Evolutionary conservation across 345 rosid genomes (phyloP), one percentile per base, ranked within the genome.

Genomic region (Moricandia moricandioides): DNA sequence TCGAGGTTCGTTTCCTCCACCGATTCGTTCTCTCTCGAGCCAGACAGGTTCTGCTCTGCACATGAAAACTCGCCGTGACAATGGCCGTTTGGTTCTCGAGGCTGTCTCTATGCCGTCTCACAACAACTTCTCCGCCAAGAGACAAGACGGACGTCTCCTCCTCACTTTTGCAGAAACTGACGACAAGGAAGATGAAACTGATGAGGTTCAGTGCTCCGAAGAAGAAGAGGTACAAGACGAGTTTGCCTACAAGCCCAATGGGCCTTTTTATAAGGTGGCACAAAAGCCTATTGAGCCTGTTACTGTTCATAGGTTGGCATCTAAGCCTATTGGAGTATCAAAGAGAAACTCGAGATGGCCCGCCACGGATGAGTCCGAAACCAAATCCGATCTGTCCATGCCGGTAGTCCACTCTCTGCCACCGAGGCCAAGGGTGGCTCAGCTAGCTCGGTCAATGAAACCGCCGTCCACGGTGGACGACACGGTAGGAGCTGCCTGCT

Each of bases 111-210:
- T 88, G 81, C 82, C 94, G n/a, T 71, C 89, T 1, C 85, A 85
- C 68, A 86, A 79, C 80, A 90, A 85, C 56, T 92, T 96, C 87
- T 79, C 60, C 3, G 96, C 91, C 26, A 85, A 82, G 60, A 92
- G 99, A n/a, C 84, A 87, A 52, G 82, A 87, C 58, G 99, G 98
- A 49, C 97, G 98, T 57, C 97, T 96, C 60, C 87, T 92, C 13
- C 97, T 96, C 55, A 83, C 93, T n/a, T 87, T 95, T 14, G 68
- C 67, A 1, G 75, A 70, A 16, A 12, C 33, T 39, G 29, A 58
- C 30, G 77, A 76, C 11, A 47, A 62, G 7, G 40, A 52, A 14
- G 73, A 73, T 1, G 86, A 71, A 17, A 51, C 8, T 59, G 81
- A 39, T 9, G 81, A 82, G 49, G 60, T 56, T 35, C 49, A 40